Conservation (phyloP, 345 rosid species). For the Punica granatum region DNA sequence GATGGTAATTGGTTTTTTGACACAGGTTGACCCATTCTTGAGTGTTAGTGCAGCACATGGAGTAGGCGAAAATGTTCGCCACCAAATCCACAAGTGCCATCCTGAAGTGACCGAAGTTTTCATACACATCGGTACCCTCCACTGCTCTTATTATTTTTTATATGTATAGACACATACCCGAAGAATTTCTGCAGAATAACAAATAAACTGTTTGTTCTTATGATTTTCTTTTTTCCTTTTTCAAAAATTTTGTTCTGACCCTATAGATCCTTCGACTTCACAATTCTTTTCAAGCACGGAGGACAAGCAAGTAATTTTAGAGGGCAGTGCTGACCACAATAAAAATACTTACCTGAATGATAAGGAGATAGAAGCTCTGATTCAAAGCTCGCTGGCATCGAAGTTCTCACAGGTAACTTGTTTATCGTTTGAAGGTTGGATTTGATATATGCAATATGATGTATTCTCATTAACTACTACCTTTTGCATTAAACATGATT, state of each 20-base stretch:
- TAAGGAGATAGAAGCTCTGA: constrained; percentile 39
- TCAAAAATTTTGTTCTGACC: background rate
- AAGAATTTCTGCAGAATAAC: background rate
- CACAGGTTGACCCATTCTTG: constrained; percentile 81
- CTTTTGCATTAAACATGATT: too few relatives aligned
- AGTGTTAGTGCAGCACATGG: constrained; percentile 91
- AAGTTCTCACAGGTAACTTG: constrained; percentile 50
- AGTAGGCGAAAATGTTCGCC: constrained; percentile 76
- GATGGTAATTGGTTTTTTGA: constrained; percentile 5
- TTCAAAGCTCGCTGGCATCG: constrained; percentile 32
- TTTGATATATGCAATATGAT: background rate
- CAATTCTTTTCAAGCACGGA: constrained; percentile 21
- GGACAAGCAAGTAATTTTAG: constrained; percentile 23
- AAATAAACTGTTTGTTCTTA: background rate
- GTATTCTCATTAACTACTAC: too few relatives aligned
- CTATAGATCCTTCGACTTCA: constrained; percentile 65
- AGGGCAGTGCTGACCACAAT: constrained; percentile 12
- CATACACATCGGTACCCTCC: constrained; percentile 77
- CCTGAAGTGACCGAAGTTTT: constrained; percentile 82
- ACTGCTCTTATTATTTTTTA: too few relatives aligned
- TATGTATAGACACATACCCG: too few relatives aligned
- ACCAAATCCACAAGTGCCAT: constrained; percentile 52
- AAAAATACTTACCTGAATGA: constrained; percentile 21
- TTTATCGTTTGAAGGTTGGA: background rate
- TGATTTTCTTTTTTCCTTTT: constrained; percentile 3